Evolutionary conservation across 1,284 basidiomycete species (phyloP).

Genomic region (Wolfiporia cocos): DNA sequence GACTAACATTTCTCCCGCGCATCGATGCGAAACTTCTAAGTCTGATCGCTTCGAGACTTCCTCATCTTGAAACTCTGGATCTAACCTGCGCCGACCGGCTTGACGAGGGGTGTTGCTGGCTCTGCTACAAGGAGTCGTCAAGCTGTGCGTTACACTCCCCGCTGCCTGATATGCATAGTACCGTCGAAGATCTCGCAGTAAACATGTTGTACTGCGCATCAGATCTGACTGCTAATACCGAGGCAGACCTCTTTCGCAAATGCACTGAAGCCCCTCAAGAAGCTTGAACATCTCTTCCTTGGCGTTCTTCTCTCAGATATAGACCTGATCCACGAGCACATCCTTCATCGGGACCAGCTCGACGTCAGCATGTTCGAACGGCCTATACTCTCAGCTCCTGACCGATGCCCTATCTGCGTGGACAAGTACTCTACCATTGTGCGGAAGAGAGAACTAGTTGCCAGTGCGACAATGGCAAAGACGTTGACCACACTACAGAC

Average conservation of each 20-base stretch:
- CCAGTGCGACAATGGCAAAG: slow-evolving; percentile 35
- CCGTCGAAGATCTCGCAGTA: slow-evolving; percentile 43
- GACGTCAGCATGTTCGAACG: slow-evolving; percentile 32
- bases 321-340: slow-evolving; percentile 36
- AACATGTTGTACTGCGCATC: slow-evolving; percentile 17
- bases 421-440: slow-evolving; percentile 21
- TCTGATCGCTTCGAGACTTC: slow-evolving; percentile 40
- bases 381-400: slow-evolving; percentile 29
- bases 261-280: slow-evolving; percentile 31
- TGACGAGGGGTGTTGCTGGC: slow-evolving; percentile 49
- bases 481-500: slow-evolving; percentile 36
- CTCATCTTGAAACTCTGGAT: slow-evolving; percentile 37
- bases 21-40: slow-evolving; percentile 44
- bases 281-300: slow-evolving; percentile 47
- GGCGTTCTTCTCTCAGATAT: slow-evolving; percentile 53
- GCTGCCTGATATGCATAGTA: slow-evolving; percentile 42
- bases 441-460: slow-evolving; percentile 35
- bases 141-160: slow-evolving; percentile 54
- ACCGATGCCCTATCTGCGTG: slow-evolving; percentile 28
- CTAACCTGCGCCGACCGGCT: slow-evolving; percentile 54
- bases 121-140: slow-evolving; percentile 56
- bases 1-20: slow-evolving; percentile 44
- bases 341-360: slow-evolving; percentile 32
- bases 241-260: slow-evolving; percentile 24
- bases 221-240: background rate